Base-by-base conservation (phyloP, 768 basidiomycete genomes). In the Aureoboletus auriporus region DNA sequence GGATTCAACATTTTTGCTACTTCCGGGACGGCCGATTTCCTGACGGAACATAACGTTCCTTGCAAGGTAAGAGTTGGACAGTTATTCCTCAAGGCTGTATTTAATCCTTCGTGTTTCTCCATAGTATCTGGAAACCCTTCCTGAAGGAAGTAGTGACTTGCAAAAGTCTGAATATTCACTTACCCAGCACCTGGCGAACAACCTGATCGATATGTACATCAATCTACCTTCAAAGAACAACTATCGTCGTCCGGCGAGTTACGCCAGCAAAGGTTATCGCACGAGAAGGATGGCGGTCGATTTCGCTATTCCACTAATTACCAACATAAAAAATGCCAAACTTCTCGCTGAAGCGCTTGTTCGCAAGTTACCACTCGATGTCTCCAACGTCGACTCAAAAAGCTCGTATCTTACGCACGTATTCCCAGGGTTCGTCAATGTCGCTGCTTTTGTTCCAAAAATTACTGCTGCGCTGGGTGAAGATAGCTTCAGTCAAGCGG, bases 271-370 rank as follows among this genome's bases (percentile, higher is more conserved):
- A 65, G 96, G 96, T 8, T 98, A 98, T 68, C 83, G 84, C 51
- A 95, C 94, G 28, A 89, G 96, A 58, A 88, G 96, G 44, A 94
- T 98, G 93, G 96, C 96, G 6, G 93, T 99, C 55, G 96, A 99
- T 68, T 97, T 95, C 60, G 96, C 94, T 28, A 85, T 98, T 30
- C 96, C 96, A 1, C 77, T 98, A 44, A 92, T 98, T 64, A 98
- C 95, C 38, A 98, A 99, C 66, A 89, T 99, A 73, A 99, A 99
- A 75, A 93, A 93, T 62, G 95, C 95, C 47, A 99, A 98, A 68
- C 77, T 99, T 63, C 79, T 98, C 35, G 88, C 91, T 13, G 93
- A 98, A 70, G 96, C 95, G 2, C 74, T 94, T 42, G 84, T 93
- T 42, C 82, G 92, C 55, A 93, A 84, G 67, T 75, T 95, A n/a